These are phyloP conservation scores for Solanum hybrid DNA, from an alignment of 305 asterid species.

Conservation along the genomic window DNA sequence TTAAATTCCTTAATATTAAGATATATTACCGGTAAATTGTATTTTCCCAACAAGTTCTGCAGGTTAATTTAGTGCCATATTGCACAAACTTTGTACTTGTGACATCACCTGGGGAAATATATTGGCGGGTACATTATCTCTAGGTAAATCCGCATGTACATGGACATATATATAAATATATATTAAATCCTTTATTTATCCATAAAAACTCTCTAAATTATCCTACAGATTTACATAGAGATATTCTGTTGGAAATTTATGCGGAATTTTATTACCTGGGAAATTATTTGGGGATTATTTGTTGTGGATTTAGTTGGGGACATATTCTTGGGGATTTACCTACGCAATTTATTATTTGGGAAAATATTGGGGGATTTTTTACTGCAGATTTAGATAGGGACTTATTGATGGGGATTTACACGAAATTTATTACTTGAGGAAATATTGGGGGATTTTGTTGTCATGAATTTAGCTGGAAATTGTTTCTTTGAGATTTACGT, in stretches of 20 bases:
- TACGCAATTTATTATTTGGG: background rate
- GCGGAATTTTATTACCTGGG: background rate
- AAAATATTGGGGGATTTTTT: background rate
- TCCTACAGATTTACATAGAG: background rate
- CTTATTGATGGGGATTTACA: background rate
- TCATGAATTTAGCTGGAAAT: background rate
- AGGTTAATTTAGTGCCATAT: background rate
- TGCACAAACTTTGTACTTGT: background rate
- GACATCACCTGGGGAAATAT: background rate
- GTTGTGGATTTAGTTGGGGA: no score
- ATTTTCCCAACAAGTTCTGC: background rate
- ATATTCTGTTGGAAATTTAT: background rate
- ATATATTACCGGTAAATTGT: background rate
- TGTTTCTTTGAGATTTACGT: background rate
- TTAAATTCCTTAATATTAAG: background rate
- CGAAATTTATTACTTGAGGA: background rate
- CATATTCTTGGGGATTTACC: background rate
- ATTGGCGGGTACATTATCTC: background rate
- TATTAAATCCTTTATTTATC: background rate
- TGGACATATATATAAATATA: background rate
- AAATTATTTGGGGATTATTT: background rate
- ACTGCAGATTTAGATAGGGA: background rate
- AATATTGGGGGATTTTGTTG: background rate
- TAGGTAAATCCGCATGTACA: background rate
- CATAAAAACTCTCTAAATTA: background rate